Evolutionary conservation across 139 green algal species (phyloP).

Genomic region (Chlorella sp.): DNA sequence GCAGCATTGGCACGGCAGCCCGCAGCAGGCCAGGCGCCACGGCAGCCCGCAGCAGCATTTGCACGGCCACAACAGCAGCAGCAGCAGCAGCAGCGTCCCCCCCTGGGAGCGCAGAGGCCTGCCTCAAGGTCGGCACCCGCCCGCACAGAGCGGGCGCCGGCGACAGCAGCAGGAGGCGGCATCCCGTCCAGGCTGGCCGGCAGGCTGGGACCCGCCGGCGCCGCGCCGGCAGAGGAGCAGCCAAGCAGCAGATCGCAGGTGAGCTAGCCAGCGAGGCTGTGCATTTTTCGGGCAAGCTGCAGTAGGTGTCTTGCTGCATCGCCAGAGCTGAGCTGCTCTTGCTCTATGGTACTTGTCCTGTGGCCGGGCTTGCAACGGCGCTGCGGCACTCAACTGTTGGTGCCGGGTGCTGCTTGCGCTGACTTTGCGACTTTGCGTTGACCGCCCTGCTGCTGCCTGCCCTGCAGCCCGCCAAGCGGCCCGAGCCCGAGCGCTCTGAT

Average conservation of each 20-base stretch:
- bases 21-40: neutral
- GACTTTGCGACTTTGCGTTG: neutral
- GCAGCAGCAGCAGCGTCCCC: neutral
- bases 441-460: too few species aligned
- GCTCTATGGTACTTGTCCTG: neutral
- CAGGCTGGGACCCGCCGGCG: constrained; percentile 9
- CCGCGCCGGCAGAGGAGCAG: neutral
- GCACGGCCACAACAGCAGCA: neutral
- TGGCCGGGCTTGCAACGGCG: neutral
- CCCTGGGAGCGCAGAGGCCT: neutral
- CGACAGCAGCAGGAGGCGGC: neutral
- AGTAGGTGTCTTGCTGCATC: neutral
- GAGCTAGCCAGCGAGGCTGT: neutral
- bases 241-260: constrained; percentile 2
- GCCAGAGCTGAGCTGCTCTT: neutral
- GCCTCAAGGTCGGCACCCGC: neutral
- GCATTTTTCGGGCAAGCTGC: neutral
- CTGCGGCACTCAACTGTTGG: neutral
- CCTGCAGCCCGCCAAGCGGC: constrained; percentile 13
- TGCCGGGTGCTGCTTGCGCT: neutral
- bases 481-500: too few species aligned
- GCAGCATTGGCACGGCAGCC: neutral
- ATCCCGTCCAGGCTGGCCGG: constrained; percentile 25
- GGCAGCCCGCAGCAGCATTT: neutral
- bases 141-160: neutral